Conservation (phyloP, 1,139 yeast species). For the Geotrichum reessii region DNA sequence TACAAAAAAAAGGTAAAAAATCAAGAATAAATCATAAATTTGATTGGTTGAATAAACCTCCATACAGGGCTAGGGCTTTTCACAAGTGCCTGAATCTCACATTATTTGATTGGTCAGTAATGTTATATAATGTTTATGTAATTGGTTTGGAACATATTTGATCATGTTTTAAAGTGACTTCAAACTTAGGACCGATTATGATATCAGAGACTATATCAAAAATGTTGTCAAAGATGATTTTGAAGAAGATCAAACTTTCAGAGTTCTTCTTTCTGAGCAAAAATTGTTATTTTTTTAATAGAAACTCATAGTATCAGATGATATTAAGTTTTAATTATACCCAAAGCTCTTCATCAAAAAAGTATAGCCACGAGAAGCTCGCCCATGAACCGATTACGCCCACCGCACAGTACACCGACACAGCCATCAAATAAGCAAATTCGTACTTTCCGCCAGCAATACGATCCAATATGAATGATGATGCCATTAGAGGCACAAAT, state of each 20-base stretch:
- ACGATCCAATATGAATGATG: slow-evolving; percentile 52
- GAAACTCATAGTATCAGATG: not conserved
- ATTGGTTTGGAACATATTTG: not conserved
- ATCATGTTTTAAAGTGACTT: no score
- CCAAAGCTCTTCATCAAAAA: slow-evolving; percentile 44
- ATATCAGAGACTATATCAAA: no score
- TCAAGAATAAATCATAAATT: not conserved
- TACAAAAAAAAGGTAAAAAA: slow-evolving; percentile 1
- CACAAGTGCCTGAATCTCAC: not conserved
- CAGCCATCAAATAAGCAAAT: slow-evolving; percentile 72
- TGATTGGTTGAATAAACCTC: not conserved
- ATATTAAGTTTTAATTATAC: not conserved
- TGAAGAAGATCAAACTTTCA: not conserved
- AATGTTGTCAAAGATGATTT: no score
- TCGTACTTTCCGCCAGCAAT: slow-evolving; percentile 42
- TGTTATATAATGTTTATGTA: not conserved
- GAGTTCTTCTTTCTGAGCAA: not conserved
- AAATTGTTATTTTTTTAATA: not conserved
- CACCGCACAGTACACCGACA: slow-evolving; percentile 78
- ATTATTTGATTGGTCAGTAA: not conserved
- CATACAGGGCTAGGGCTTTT: not conserved
- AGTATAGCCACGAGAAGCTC: slow-evolving; percentile 82
- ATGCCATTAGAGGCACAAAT: slow-evolving; percentile 56
- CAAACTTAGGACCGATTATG: no score
- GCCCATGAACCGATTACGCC: slow-evolving; percentile 88